These are phyloP conservation scores for Peribolospora baueri DNA, from an alignment of 768 basidiomycete genomes.

Conservation along the genomic window DNA sequence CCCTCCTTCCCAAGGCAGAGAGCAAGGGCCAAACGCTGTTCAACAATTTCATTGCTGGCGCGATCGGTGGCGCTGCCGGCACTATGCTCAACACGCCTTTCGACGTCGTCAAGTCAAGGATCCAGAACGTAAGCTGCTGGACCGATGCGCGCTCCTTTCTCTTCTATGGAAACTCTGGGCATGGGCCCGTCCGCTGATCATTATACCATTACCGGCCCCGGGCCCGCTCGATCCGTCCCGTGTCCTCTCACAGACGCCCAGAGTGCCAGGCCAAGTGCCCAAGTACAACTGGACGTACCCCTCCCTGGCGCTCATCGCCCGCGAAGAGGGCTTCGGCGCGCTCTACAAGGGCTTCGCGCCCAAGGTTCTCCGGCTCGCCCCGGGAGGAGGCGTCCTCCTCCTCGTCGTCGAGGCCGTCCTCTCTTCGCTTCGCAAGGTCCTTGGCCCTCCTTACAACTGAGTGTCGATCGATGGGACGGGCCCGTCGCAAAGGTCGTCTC, in stretches of 20 bases:
- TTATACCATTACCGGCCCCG: conserved; percentile 5
- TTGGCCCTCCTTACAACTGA: conserved; percentile 33
- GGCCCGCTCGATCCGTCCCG: neutral
- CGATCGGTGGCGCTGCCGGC: conserved; percentile 56
- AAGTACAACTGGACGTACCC: conserved; percentile 96
- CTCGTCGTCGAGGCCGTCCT: conserved; percentile 79
- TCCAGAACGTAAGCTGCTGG: conserved; percentile 32
- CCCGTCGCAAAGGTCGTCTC: too few species aligned
- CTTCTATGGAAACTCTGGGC: neutral
- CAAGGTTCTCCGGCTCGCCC: conserved; percentile 81
- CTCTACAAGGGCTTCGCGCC: conserved; percentile 90
- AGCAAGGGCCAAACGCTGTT: conserved; percentile 36
- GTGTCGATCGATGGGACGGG: too few species aligned
- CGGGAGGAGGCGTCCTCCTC: conserved; percentile 79
- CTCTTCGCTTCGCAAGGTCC: conserved; percentile 44
- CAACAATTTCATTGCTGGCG: conserved; percentile 82
- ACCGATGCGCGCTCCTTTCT: conserved; percentile 6
- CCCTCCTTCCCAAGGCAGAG: conserved; percentile 60
- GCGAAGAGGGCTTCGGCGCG: conserved; percentile 64
- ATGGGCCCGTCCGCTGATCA: conserved; percentile 1
- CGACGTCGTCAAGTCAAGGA: conserved; percentile 77
- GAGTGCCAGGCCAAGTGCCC: conserved; percentile 39
- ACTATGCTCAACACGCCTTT: conserved; percentile 58
- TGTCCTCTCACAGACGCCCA: conserved; percentile 19
- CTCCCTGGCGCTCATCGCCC: conserved; percentile 50